These are phyloP conservation scores for Pseudofabraea citricarpa DNA, from an alignment of 2,329 filamentous ascomycete species.

Conservation along the genomic window DNA sequence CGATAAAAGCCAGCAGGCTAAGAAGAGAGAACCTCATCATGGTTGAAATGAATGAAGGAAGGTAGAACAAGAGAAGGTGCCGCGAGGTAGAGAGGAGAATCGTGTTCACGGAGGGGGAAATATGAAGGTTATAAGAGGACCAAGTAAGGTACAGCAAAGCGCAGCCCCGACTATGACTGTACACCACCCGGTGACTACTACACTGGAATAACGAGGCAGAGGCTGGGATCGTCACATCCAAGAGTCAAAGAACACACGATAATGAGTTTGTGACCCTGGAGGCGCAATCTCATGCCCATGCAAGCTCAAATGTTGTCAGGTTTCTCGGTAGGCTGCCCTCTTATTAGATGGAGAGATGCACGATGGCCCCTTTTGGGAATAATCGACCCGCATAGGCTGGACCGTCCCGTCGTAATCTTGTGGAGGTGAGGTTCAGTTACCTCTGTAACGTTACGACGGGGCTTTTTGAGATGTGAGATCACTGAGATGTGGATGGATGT, in stretches of 20 bases:
- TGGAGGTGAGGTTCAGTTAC: too few relatives aligned
- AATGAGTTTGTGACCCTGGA: not conserved
- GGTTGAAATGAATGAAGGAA: not conserved
- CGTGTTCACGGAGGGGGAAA: not conserved
- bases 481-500: not conserved
- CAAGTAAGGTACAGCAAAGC: not conserved
- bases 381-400: constrained; percentile 2
- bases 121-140: not conserved
- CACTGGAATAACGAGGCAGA: too few relatives aligned
- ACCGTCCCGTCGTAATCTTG: not conserved
- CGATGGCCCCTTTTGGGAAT: constrained; percentile 2
- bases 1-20: constrained; percentile 14
- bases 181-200: too few relatives aligned
- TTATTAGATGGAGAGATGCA: not conserved
- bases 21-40: constrained; percentile 16
- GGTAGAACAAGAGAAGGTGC: too few relatives aligned
- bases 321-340: not conserved
- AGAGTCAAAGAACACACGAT: not conserved
- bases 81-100: not conserved
- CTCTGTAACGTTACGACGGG: constrained; percentile 5
- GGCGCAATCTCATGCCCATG: not conserved
- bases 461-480: not conserved
- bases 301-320: not conserved
- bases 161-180: not conserved
- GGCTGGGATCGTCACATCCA: not conserved